A percentile compares a stretch with the other conserved stretches of the same genome.
phyloP scores from a whole-genome alignment of 106 monocot species.

The Posidonia australis region DNA sequence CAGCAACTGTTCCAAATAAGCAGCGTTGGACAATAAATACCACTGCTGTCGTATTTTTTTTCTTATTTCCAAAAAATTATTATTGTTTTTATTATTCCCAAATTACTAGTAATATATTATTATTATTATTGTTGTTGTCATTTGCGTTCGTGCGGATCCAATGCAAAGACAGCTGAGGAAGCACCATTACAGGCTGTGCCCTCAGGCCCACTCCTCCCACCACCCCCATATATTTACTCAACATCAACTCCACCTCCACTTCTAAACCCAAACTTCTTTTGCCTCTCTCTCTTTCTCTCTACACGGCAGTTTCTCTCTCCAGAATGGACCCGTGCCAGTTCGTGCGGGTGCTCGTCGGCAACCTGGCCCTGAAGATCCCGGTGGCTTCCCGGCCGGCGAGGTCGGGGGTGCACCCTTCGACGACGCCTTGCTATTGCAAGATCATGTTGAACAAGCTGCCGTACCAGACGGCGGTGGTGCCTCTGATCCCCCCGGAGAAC shows the following conservation, averaged over 20 bases:
- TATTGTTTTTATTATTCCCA: not conserved
- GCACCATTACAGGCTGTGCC: slow-evolving; percentile 7
- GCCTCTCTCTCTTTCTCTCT: not conserved
- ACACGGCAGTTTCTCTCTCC: not conserved
- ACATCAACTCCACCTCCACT: not conserved
- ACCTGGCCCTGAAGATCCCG: slow-evolving; percentile 72
- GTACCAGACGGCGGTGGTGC: slow-evolving; percentile 32
- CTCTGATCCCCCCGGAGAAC: slow-evolving; percentile 29
- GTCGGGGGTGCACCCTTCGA: slow-evolving; percentile 74
- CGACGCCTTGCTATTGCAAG: slow-evolving; percentile 73
- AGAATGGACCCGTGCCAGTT: slow-evolving; percentile 89
- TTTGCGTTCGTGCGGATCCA: slow-evolving; percentile 12
- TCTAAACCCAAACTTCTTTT: not conserved
- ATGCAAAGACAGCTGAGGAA: not conserved
- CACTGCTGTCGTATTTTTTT: no score
- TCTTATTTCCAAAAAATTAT: no score
- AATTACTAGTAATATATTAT: no score
- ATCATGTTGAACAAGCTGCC: slow-evolving; percentile 58
- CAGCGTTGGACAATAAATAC: no score
- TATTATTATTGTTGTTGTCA: not conserved
- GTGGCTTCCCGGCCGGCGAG: slow-evolving; percentile 53
- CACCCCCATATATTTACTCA: not conserved
- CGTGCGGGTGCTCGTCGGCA: slow-evolving; percentile 76
- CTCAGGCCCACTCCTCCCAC: not conserved
- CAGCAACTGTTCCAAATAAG: no score